phyloP scores from a whole-genome alignment of 2,329 filamentous ascomycete genomes.

The Pseudophaeomoniella oleicola region DNA sequence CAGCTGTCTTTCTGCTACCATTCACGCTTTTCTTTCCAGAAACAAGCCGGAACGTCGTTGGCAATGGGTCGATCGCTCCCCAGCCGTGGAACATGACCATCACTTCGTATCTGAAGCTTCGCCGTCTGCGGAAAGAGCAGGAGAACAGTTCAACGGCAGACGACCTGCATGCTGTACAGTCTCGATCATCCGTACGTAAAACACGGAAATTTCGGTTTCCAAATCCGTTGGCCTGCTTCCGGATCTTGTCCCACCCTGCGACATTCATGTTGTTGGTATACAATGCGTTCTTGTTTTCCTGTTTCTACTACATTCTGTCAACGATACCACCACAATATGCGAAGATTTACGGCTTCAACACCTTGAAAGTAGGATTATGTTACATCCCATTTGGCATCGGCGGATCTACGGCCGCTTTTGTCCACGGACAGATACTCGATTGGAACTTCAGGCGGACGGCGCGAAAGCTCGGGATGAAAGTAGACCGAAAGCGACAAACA shows the following conservation, averaged over 20 bases:
- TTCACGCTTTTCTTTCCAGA: constrained; percentile 20
- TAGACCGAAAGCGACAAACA: constrained; percentile 42
- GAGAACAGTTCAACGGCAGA: background rate
- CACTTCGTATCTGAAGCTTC: background rate
- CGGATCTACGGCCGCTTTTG: constrained; percentile 3
- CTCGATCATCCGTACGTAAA: background rate
- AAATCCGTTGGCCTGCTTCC: constrained; percentile 23
- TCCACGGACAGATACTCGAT: constrained; percentile 45
- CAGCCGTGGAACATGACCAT: constrained; percentile 21
- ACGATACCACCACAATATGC: constrained; percentile 31
- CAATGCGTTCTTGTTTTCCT: constrained; percentile 30
- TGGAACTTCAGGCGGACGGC: constrained; percentile 61
- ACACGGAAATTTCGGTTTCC: constrained; percentile 15
- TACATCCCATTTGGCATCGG: constrained; percentile 17
- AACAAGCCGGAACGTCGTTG: constrained; percentile 21
- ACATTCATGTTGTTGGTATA: constrained; percentile 22
- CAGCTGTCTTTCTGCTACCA: constrained; percentile 15
- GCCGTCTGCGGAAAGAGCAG: background rate
- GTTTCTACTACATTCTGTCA: constrained; percentile 32
- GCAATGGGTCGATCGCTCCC: constrained; percentile 21
- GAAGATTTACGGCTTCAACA: constrained; percentile 30
- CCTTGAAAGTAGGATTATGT: constrained; percentile 29
- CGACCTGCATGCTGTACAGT: background rate
- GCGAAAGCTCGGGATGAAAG: constrained; percentile 41
- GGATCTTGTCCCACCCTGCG: constrained; percentile 21